These are phyloP conservation scores for Canavalia gladiata DNA, from an alignment of 306 rosid species.

Conservation along the genomic window DNA sequence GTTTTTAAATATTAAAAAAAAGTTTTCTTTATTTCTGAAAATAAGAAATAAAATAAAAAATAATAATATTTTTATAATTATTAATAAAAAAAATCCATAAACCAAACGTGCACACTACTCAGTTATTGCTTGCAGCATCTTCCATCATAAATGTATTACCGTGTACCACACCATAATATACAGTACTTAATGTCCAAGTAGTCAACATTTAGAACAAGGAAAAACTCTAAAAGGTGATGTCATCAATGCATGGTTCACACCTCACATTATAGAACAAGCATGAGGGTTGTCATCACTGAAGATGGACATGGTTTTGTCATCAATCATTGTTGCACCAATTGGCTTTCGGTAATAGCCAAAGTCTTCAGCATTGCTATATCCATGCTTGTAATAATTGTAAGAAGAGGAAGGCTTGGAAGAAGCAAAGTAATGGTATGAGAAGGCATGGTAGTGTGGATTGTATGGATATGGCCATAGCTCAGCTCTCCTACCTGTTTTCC, in stretches of 20 bases:
- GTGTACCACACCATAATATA: too few species aligned
- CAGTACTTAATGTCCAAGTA: too few species aligned
- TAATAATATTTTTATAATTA: too few species aligned
- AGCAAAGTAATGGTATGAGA: constrained; percentile 41
- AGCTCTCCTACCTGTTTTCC: constrained; percentile 71
- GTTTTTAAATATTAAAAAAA: too few species aligned
- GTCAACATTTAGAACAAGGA: background rate
- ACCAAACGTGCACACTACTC: too few species aligned
- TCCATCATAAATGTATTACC: too few species aligned
- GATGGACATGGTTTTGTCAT: constrained; percentile 55
- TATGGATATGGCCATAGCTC: constrained; percentile 84
- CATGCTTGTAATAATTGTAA: constrained; percentile 58
- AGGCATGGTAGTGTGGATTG: constrained; percentile 60
- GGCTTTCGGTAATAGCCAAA: constrained; percentile 58
- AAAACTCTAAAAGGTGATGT: background rate
- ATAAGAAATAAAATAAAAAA: too few species aligned
- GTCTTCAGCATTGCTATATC: constrained; percentile 44
- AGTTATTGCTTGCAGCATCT: too few species aligned
- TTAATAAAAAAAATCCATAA: too few species aligned
- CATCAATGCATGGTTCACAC: constrained; percentile 52
- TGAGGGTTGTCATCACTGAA: constrained; percentile 84
- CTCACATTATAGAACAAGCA: constrained; percentile 77
- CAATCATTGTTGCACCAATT: constrained; percentile 54
- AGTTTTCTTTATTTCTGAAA: too few species aligned
- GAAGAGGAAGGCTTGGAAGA: constrained; percentile 44